These are phyloP conservation scores for Geotrichum cucujoidarum DNA, from an alignment of 1,139 yeast species.

Conservation along the genomic window DNA sequence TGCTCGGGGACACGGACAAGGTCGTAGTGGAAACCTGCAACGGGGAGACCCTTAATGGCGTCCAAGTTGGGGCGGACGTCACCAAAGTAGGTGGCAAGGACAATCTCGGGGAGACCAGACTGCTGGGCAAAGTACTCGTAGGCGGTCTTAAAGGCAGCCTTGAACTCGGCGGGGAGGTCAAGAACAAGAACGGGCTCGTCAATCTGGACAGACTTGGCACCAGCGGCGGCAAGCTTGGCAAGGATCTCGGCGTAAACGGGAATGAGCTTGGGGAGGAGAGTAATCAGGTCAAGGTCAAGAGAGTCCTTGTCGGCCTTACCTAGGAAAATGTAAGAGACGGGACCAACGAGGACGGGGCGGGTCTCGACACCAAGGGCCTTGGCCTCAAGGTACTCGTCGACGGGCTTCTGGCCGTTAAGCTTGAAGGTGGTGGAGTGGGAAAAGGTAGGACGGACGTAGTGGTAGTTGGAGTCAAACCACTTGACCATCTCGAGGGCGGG, in stretches of 20 bases:
- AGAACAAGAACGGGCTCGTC: slow-evolving; percentile 96
- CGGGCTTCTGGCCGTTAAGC: slow-evolving; percentile 93
- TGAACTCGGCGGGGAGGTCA: slow-evolving; percentile 80
- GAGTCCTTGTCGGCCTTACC: slow-evolving; percentile 99
- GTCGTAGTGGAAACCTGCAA: slow-evolving; percentile 94
- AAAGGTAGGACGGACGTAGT: slow-evolving; percentile 98
- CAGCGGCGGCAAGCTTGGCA: slow-evolving; percentile 83
- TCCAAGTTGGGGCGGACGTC: slow-evolving; percentile 94
- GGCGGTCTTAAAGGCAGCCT: slow-evolving; percentile 83
- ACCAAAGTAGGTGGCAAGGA: slow-evolving; percentile 92
- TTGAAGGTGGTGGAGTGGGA: slow-evolving; percentile 93
- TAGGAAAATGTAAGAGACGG: slow-evolving; percentile 86
- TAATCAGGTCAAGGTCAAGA: slow-evolving; percentile 86
- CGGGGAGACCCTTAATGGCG: slow-evolving; percentile 86
- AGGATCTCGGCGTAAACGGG: slow-evolving; percentile 91
- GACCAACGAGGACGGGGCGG: slow-evolving; percentile 96
- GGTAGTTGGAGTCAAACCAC: slow-evolving; percentile 99
- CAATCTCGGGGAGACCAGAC: slow-evolving; percentile 68
- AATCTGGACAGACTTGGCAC: slow-evolving; percentile 92
- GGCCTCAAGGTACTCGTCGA: slow-evolving; percentile 96
- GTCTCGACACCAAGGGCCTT: slow-evolving; percentile 93
- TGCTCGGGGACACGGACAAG: slow-evolving; percentile 96
- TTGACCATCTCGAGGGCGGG: slow-evolving; percentile 99
- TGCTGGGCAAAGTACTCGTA: slow-evolving; percentile 63
- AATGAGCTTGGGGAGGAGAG: slow-evolving; percentile 78